Base-by-base conservation (phyloP, 805 yeast genomes). In the Metschnikowia koreensis region DNA sequence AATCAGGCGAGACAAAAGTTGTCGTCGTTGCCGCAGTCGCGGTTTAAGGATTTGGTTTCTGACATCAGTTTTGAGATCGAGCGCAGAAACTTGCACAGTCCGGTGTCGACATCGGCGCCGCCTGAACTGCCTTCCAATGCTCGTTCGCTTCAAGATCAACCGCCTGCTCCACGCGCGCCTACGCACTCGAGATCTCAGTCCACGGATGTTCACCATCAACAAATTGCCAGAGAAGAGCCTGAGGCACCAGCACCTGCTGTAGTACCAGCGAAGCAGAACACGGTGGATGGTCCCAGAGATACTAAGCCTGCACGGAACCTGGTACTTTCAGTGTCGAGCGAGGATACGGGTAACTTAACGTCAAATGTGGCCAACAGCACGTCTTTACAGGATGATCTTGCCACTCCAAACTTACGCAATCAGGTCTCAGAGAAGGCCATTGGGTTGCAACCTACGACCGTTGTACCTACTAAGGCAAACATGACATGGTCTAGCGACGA, bases 1-100 rank as follows among this genome's bases (percentile, higher is more conserved):
- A 96, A 94, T 65, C 96, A 91, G 68, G 98, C 99, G 1, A 80
- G 99, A 61, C 89, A 89, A 67, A 93, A 92, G 70, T 78, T 94
- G 59, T 86, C 97, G 6, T 83, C 88, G 45, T 79, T 94, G 52
- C 94, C 97, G 1, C 83, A 84, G 46, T 67, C 84, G 3, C 73
- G 98, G 54, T 94, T 94, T 71, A 85, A 86, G 60, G 99, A 93
- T 66, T 80, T 94, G 66, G 96, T 90, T 16, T 84, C 87, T 52
- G 99, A 94, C 66, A 91, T 94, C 41, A 75, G 87, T 41, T 89
- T 74, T 66, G 99, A 94, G 68, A 88, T 91, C 46, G 90, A 87
- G 62, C 81, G 97, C 62, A 75, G 97, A 60, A 76, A 77, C 27
- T 81, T 85, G 47, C 81, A 83, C 60, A 60, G 66, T 16, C 63